phyloP scores from a whole-genome alignment of 2,329 filamentous ascomycete species.

The Aureobasidium sp. region DNA sequence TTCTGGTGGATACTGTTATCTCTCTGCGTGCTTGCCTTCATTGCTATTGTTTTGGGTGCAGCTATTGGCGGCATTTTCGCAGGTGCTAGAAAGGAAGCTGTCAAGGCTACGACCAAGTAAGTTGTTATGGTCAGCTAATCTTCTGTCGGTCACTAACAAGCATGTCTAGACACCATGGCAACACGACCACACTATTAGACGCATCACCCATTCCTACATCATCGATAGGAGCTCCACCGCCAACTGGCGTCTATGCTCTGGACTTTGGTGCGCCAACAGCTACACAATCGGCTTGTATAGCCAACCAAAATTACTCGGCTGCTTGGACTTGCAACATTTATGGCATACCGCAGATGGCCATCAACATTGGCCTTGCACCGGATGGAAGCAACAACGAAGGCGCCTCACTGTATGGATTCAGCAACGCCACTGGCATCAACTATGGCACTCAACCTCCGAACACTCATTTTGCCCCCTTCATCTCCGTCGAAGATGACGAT shows the following conservation, averaged over 20 bases:
- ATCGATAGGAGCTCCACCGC: constrained; percentile 43
- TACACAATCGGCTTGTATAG: constrained; percentile 49
- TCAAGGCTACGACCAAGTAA: constrained; percentile 1
- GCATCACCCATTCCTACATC: constrained; percentile 47
- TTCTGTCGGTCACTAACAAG: neutral
- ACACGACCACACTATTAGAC: constrained; percentile 27
- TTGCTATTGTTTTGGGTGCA: constrained; percentile 26
- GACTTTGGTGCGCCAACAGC: constrained; percentile 43
- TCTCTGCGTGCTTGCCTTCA: constrained; percentile 23
- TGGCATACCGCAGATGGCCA: constrained; percentile 22
- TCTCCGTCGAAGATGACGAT: constrained; percentile 50
- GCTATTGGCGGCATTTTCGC: constrained; percentile 28
- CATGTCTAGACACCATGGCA: neutral
- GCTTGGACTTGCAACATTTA: constrained; percentile 57
- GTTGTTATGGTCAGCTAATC: neutral
- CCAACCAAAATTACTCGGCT: constrained; percentile 44
- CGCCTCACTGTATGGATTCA: constrained; percentile 25
- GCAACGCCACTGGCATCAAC: constrained; percentile 30
- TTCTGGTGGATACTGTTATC: constrained; percentile 28
- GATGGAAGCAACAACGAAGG: constrained; percentile 19
- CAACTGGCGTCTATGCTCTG: constrained; percentile 50
- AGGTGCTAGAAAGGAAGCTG: constrained; percentile 17
- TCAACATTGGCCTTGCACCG: constrained; percentile 21
- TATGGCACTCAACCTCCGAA: constrained; percentile 56
- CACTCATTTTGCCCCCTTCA: constrained; percentile 35